Evolutionary conservation across 1,284 basidiomycete species (phyloP).

Genomic region (Leccinum fallax): DNA sequence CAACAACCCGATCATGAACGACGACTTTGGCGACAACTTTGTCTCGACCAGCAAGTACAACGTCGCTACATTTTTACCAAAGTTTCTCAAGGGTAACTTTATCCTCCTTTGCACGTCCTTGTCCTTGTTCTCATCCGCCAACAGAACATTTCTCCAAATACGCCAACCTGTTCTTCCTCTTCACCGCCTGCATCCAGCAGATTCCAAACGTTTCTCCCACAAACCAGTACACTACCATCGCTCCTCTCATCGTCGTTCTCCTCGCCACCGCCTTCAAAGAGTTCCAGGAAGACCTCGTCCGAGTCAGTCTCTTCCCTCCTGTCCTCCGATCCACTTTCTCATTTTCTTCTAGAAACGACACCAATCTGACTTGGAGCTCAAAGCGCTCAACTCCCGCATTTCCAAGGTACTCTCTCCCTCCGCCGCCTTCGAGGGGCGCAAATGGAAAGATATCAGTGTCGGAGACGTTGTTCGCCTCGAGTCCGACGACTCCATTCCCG

Average conservation of each 20-base stretch:
- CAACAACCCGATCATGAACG: slow-evolving; percentile 66
- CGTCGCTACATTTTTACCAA: slow-evolving; percentile 84
- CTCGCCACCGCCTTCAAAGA: slow-evolving; percentile 98
- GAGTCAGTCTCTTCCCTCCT: slow-evolving; percentile 39
- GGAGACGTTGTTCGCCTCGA: slow-evolving; percentile 94
- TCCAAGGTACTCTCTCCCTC: slow-evolving; percentile 77
- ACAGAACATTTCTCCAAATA: slow-evolving; percentile 98
- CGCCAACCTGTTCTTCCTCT: slow-evolving; percentile 98
- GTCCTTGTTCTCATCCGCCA: slow-evolving; percentile 12
- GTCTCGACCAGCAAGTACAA: slow-evolving; percentile 98
- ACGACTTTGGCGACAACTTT: slow-evolving; percentile 79
- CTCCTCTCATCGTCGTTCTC: slow-evolving; percentile 86
- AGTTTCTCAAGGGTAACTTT: slow-evolving; percentile 84
- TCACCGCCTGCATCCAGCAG: slow-evolving; percentile 98
- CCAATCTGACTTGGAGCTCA: slow-evolving; percentile 81
- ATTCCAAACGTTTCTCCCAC: slow-evolving; percentile 98
- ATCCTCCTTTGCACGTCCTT: neutral
- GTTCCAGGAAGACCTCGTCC: slow-evolving; percentile 82
- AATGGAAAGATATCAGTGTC: slow-evolving; percentile 90
- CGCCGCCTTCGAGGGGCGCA: slow-evolving; percentile 70
- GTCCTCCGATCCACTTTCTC: neutral
- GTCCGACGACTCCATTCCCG: slow-evolving; percentile 94
- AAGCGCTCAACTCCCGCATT: slow-evolving; percentile 74
- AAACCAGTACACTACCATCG: slow-evolving; percentile 94
- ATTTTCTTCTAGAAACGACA: slow-evolving; percentile 79